phyloP scores from a whole-genome alignment of 2,329 filamentous ascomycete species.

The Aureobasidium sp. region DNA sequence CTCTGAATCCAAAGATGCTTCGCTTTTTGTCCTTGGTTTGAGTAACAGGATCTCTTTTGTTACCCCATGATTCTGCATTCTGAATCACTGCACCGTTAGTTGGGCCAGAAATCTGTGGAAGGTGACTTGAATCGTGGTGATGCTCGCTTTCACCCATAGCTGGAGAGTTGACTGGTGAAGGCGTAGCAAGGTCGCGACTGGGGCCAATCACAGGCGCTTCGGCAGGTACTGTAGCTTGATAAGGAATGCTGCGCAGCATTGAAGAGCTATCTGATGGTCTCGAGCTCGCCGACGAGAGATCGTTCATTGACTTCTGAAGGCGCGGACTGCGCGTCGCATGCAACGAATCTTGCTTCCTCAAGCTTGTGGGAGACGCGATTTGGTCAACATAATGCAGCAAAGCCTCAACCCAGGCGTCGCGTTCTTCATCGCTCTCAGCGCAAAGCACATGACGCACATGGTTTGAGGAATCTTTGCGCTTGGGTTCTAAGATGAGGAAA shows the following conservation, averaged over 20 bases:
- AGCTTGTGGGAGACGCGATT: constrained; percentile 25
- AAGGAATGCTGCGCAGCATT: constrained; percentile 38
- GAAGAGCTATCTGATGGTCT: constrained; percentile 19
- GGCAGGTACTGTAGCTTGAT: constrained; percentile 50
- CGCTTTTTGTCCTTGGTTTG: constrained; percentile 78
- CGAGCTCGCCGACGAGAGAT: constrained; percentile 23
- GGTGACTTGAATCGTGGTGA: constrained; percentile 20
- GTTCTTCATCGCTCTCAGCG: constrained; percentile 86
- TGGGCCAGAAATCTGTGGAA: constrained; percentile 65
- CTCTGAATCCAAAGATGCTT: constrained; percentile 57
- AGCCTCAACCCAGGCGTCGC: constrained; percentile 89
- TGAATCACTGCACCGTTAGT: constrained; percentile 80
- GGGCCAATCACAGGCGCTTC: constrained; percentile 49
- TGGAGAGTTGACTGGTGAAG: constrained; percentile 30
- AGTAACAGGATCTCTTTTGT: constrained; percentile 49
- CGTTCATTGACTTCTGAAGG: constrained; percentile 32
- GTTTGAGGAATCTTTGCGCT: constrained; percentile 86
- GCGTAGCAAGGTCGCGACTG: constrained; percentile 27
- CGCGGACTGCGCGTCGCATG: constrained; percentile 44
- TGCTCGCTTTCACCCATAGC: constrained; percentile 19
- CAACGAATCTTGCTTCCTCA: constrained; percentile 24
- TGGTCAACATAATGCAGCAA: constrained; percentile 84
- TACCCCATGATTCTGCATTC: constrained; percentile 79
- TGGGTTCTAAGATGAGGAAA: constrained; percentile 89
- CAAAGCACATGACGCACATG: constrained; percentile 90